Evolutionary conservation across 371 early-diverging fungal species (phyloP).

Genomic region (Mucor circinelloides): DNA sequence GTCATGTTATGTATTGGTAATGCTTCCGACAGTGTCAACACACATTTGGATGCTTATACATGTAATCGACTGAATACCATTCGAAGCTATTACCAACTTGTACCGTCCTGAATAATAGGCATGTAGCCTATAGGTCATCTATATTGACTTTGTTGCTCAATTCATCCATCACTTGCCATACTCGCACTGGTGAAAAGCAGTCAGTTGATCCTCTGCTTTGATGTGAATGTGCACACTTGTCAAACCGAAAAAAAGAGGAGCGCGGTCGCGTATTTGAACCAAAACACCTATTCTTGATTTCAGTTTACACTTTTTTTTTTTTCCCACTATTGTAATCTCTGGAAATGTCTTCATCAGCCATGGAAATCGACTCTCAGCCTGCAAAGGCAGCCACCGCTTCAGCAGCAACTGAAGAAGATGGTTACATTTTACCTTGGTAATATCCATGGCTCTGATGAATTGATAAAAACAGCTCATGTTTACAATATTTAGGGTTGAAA

Average conservation of each 20-base stretch:
- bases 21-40: no score
- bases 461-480: background rate
- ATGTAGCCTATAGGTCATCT: no score
- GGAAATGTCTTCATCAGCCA: background rate
- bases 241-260: background rate
- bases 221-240: background rate
- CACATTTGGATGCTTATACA: no score
- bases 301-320: background rate
- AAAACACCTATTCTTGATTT: background rate
- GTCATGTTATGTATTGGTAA: no score
- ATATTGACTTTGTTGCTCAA: background rate
- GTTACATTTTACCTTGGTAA: background rate
- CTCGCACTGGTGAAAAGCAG: background rate
- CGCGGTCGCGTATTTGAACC: background rate
- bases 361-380: conserved; percentile 1
- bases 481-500: conserved; percentile 84
- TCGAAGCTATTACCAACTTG: no score
- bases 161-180: background rate
- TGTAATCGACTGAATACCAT: no score
- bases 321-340: background rate
- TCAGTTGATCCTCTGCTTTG: background rate
- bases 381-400: background rate
- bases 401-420: background rate
- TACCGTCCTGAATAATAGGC: no score
- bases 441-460: background rate